phyloP scores from a whole-genome alignment of 2,329 filamentous ascomycete species.

The Cordyceps cateniannulata region DNA sequence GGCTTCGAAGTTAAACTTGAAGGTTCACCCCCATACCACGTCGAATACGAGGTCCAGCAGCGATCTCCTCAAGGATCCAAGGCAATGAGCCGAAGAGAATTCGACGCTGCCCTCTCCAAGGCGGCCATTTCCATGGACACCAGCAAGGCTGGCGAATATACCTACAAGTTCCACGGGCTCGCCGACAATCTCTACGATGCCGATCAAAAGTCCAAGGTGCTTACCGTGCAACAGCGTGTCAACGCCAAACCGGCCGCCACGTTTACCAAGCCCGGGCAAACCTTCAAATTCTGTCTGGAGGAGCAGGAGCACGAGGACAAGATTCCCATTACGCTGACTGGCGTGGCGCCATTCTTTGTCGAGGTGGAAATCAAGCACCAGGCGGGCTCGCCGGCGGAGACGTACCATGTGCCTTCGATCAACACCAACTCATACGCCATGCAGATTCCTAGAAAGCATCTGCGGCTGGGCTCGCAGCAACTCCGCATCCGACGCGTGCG shows the following conservation, averaged over 20 bases:
- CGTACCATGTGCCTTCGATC: constrained; percentile 76
- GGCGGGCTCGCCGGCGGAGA: constrained; percentile 70
- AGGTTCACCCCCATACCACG: constrained; percentile 73
- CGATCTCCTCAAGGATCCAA: constrained; percentile 60
- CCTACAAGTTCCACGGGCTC: constrained; percentile 77
- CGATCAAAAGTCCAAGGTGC: constrained; percentile 57
- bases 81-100: constrained; percentile 59
- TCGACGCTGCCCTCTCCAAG: constrained; percentile 70
- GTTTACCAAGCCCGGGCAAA: constrained; percentile 82
- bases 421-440: constrained; percentile 68
- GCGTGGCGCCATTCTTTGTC: constrained; percentile 78
- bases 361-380: constrained; percentile 94
- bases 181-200: constrained; percentile 82
- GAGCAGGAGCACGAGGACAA: constrained; percentile 76
- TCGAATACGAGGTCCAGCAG: constrained; percentile 74
- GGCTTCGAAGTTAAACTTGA: constrained; percentile 73
- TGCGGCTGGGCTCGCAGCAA: constrained; percentile 84
- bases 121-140: constrained; percentile 84
- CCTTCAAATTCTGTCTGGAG: constrained; percentile 90
- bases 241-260: constrained; percentile 75
- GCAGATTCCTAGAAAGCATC: constrained; percentile 73
- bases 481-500: constrained; percentile 85
- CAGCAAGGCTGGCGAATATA: constrained; percentile 71
- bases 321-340: constrained; percentile 80
- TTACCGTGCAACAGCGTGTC: constrained; percentile 75